These are phyloP conservation scores for Hemileccinum rubropunctum DNA, from an alignment of 768 basidiomycete genomes.

Conservation along the genomic window DNA sequence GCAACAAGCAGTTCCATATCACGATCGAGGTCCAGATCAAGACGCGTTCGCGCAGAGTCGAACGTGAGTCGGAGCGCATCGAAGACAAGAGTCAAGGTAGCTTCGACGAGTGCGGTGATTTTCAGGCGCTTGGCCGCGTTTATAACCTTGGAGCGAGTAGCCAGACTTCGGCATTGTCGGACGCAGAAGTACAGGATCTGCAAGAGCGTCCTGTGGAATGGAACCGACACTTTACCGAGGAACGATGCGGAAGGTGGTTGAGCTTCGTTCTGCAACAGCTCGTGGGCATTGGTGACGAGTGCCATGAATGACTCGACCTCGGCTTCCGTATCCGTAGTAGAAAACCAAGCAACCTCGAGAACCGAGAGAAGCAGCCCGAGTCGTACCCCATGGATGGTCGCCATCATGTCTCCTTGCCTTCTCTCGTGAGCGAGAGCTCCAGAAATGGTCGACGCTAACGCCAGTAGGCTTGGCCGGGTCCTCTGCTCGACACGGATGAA, in stretches of 20 bases:
- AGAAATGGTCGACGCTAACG: conserved; percentile 62
- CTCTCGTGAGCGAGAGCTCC: conserved; percentile 63
- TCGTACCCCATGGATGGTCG: conserved; percentile 72
- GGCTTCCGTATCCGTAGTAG: conserved; percentile 47
- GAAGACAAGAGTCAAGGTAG: conserved; percentile 61
- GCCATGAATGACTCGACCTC: conserved; percentile 61
- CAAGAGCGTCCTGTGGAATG: conserved; percentile 79
- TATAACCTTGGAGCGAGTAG: conserved; percentile 46
- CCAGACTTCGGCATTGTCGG: conserved; percentile 55
- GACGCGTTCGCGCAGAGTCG: conserved; percentile 53
- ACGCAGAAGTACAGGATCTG: conserved; percentile 79
- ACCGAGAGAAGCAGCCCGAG: conserved; percentile 71
- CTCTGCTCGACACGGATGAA: conserved; percentile 61
- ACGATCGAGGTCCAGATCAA: conserved; percentile 65
- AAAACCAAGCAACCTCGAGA: conserved; percentile 81
- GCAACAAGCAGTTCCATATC: conserved; percentile 81
- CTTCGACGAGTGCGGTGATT: conserved; percentile 59
- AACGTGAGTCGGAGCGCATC: conserved; percentile 67
- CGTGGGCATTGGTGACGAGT: conserved; percentile 58
- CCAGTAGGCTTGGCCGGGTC: conserved; percentile 54
- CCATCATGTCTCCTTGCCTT: conserved; percentile 81
- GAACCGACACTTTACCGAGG: conserved; percentile 55
- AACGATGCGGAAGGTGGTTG: conserved; percentile 76
- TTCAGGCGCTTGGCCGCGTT: conserved; percentile 61
- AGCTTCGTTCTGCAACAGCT: conserved; percentile 67